Evolutionary conservation across 2,329 filamentous ascomycete species (phyloP).

Genomic region (Ambrosiella cleistominuta): DNA sequence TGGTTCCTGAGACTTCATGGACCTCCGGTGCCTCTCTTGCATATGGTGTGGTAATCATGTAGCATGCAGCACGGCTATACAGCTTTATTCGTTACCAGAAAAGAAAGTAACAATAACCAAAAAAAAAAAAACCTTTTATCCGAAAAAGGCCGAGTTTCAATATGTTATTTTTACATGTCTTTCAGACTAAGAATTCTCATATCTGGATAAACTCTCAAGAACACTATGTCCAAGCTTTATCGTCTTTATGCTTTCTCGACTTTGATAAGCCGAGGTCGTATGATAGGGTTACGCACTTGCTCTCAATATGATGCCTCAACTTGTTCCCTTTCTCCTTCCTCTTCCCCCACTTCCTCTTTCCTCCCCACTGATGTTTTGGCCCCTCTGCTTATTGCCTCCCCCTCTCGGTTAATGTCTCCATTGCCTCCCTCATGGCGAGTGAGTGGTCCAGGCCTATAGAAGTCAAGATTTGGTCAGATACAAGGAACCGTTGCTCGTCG

Average conservation of each 20-base stretch:
- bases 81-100: no score
- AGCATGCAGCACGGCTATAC: no score
- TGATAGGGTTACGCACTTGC: not conserved
- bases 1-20: not conserved
- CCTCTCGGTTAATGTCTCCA: no score
- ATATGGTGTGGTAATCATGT: not conserved
- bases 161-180: not conserved
- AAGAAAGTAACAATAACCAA: no score
- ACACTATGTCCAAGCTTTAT: no score
- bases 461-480: not conserved
- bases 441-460: not conserved
- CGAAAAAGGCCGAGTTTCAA: not conserved
- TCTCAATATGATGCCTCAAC: not conserved
- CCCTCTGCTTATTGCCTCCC: no score
- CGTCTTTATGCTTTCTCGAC: no score
- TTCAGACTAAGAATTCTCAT: no score
- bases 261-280: not conserved
- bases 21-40: not conserved
- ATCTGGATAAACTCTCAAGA: no score
- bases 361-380: not conserved
- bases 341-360: not conserved
- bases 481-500: not conserved
- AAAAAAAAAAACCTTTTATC: not conserved
- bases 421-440: no score
- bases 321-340: not conserved